A percentile compares a stretch with the other conserved stretches of the same genome.
phyloP scores from a whole-genome alignment of 129 eudicot genomes.

The Artemisia tridentata region DNA sequence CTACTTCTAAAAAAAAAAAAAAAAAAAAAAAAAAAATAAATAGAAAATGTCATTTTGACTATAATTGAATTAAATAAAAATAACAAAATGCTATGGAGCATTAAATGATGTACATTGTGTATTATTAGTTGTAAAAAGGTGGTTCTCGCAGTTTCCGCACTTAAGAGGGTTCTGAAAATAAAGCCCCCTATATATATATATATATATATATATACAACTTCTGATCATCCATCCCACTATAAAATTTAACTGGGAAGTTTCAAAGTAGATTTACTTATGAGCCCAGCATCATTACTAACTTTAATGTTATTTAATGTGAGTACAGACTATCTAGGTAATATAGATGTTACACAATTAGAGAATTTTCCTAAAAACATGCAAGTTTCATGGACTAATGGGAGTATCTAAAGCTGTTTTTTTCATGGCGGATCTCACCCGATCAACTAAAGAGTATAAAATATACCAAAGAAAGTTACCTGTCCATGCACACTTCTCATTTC shows the following conservation, averaged over 20 bases:
- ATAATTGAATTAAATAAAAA: too few species aligned
- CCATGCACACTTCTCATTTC: conserved; percentile 99
- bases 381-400: background rate
- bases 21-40: too few species aligned
- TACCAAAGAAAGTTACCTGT: conserved; percentile 48
- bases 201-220: background rate
- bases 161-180: too few species aligned
- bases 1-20: too few species aligned
- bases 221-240: background rate
- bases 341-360: background rate
- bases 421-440: background rate
- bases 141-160: too few species aligned
- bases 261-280: background rate
- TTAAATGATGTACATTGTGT: too few species aligned
- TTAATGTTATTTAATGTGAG: background rate
- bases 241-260: background rate
- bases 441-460: background rate
- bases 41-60: too few species aligned
- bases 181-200: too few species aligned
- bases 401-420: too few species aligned
- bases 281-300: background rate
- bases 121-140: too few species aligned
- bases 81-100: too few species aligned
- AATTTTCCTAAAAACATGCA: background rate
- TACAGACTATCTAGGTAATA: background rate